Evolutionary conservation across 2,329 filamentous ascomycete species (phyloP).

Genomic region (Tothia fuscella): DNA sequence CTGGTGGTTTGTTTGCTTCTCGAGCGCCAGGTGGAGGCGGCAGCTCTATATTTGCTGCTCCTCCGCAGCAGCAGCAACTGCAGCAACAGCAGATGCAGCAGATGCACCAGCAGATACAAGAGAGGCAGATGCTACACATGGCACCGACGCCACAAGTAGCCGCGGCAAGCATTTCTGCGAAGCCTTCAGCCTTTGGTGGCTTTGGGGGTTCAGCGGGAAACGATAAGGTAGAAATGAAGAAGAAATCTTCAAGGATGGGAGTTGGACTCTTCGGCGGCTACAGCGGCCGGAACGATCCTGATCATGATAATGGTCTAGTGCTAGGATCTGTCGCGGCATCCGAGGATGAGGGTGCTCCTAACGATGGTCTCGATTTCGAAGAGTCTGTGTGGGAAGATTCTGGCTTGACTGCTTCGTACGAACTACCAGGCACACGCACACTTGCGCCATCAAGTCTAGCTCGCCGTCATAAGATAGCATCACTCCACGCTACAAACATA

Average conservation of each 20-base stretch:
- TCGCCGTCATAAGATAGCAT: slow-evolving; percentile 44
- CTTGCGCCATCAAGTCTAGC: slow-evolving; percentile 39
- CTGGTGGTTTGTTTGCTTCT: too few relatives aligned
- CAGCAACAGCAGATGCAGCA: slow-evolving; percentile 8
- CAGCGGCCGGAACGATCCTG: background rate
- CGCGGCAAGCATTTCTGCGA: background rate
- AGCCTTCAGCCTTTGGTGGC: background rate
- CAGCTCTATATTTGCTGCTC: too few relatives aligned
- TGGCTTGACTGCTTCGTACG: slow-evolving; percentile 49
- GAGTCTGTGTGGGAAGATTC: slow-evolving; percentile 47
- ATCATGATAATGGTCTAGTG: background rate
- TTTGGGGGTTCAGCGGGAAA: background rate
- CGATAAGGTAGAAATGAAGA: slow-evolving; percentile 11
- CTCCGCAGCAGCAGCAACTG: background rate
- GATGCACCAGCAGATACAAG: slow-evolving; percentile 12
- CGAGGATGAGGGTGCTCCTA: slow-evolving; percentile 17
- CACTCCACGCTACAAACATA: slow-evolving; percentile 39
- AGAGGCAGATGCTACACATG: slow-evolving; percentile 9
- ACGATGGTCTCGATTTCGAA: slow-evolving; percentile 28
- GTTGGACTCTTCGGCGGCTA: slow-evolving; percentile 1
- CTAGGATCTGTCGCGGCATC: background rate
- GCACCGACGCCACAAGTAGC: background rate
- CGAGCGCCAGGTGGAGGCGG: too few relatives aligned
- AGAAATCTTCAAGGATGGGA: slow-evolving; percentile 6
- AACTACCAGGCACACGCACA: slow-evolving; percentile 46